Conservation (phyloP, 768 basidiomycete genomes). For the Porphyrellus cyaneotinctus region DNA sequence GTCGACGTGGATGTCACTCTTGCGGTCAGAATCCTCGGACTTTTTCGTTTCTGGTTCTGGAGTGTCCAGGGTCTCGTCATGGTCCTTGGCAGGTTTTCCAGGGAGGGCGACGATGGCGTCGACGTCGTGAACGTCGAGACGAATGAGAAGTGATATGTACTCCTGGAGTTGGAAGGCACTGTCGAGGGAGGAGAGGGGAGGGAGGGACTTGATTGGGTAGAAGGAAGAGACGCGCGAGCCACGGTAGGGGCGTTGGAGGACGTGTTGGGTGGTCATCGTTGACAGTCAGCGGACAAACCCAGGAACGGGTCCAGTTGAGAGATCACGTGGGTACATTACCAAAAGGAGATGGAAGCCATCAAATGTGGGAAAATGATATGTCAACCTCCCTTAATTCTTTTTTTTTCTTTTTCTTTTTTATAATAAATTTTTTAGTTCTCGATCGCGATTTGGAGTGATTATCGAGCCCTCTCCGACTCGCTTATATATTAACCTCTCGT, state of each 20-base stretch:
- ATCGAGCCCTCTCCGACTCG: not conserved
- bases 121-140: slow-evolving; percentile 85
- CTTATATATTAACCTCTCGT: slow-evolving; percentile 12
- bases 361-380: slow-evolving; percentile 2
- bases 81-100: slow-evolving; percentile 37
- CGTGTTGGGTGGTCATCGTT: slow-evolving; percentile 5
- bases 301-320: not conserved
- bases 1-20: slow-evolving; percentile 61
- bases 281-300: too few species aligned
- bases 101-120: slow-evolving; percentile 77
- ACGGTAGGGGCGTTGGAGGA: slow-evolving; percentile 63
- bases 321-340: slow-evolving; percentile 16
- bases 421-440: slow-evolving; percentile 1
- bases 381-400: slow-evolving; percentile 6
- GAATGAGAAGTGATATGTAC: slow-evolving; percentile 85
- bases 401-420: slow-evolving; percentile 1
- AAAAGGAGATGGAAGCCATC: not conserved
- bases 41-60: slow-evolving; percentile 31
- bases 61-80: slow-evolving; percentile 21
- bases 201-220: slow-evolving; percentile 70
- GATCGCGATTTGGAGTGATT: slow-evolving; percentile 1
- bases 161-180: slow-evolving; percentile 95
- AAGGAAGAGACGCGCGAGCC: slow-evolving; percentile 78
- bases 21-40: slow-evolving; percentile 28
- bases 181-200: slow-evolving; percentile 69